Conservation (phyloP, 2,329 filamentous ascomycete species). For the Dryadomyces quercus-mongolicae region DNA sequence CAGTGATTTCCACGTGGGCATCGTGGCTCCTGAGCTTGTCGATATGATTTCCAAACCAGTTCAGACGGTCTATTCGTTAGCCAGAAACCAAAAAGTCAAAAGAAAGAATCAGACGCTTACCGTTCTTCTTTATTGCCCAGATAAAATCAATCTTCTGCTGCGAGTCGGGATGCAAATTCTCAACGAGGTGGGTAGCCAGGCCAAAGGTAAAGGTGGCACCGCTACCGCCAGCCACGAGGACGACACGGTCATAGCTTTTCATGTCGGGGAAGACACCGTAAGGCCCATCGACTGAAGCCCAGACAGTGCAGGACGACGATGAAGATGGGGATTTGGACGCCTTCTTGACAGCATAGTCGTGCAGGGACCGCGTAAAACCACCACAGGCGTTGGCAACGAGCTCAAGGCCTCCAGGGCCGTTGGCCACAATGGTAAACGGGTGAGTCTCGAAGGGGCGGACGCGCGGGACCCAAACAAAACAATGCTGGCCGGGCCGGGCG, state of each 20-base stretch:
- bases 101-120: neutral
- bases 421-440: constrained; percentile 43
- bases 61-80: neutral
- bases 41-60: neutral
- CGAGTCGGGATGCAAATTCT: neutral
- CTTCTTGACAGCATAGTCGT: constrained; percentile 25
- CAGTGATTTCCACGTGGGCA: neutral
- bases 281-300: constrained; percentile 8
- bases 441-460: constrained; percentile 42
- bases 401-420: constrained; percentile 29
- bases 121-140: constrained; percentile 7
- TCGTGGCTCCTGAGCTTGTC: neutral
- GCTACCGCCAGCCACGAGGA: constrained; percentile 10
- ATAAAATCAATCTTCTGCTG: constrained; percentile 8
- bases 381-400: constrained; percentile 40
- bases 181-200: constrained; percentile 5
- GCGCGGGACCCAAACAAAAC: constrained; percentile 45
- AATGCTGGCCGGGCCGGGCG: constrained; percentile 39
- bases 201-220: constrained; percentile 10
- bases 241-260: constrained; percentile 3
- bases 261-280: constrained; percentile 8
- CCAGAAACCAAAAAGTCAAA: neutral
- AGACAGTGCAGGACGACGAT: neutral
- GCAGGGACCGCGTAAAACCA: constrained; percentile 40
- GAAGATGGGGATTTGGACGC: neutral